Evolutionary conservation across 345 rosid species (phyloP).

Genomic region (Capsella bursapastoris): DNA sequence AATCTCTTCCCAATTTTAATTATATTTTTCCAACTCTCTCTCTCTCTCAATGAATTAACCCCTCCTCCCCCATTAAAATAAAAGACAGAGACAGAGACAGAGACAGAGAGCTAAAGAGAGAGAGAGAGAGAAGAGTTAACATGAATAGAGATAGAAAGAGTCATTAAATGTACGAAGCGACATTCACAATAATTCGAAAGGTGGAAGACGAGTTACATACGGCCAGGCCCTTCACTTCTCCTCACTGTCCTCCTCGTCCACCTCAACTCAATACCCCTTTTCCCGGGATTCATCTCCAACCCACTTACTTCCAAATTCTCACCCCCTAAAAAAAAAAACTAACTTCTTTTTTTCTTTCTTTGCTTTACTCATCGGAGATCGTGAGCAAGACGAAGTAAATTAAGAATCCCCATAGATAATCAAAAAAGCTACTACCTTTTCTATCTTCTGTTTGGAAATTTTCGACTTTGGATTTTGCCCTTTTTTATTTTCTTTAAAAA

Average conservation of each 20-base stretch:
- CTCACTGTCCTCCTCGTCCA: conserved; percentile 34
- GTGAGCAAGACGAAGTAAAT: conserved; percentile 44
- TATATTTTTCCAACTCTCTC: neutral
- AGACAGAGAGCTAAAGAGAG: neutral
- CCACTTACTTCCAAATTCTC: conserved; percentile 30
- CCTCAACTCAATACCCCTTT: conserved; percentile 28
- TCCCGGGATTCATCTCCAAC: conserved; percentile 32
- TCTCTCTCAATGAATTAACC: neutral
- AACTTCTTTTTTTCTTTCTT: neutral
- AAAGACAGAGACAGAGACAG: too few relatives aligned
- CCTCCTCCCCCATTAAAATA: too few relatives aligned
- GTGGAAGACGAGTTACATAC: conserved; percentile 58
- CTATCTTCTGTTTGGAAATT: conserved; percentile 54
- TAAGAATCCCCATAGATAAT: conserved; percentile 46
- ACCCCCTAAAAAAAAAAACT: neutral
- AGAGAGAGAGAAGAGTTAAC: conserved; percentile 16
- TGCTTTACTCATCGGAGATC: conserved; percentile 42
- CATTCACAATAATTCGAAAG: conserved; percentile 47
- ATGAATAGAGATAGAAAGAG: conserved; percentile 29
- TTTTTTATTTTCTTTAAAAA: neutral
- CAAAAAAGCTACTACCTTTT: neutral
- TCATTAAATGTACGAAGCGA: conserved; percentile 45
- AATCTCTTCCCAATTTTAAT: conserved; percentile 40
- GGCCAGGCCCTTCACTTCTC: conserved; percentile 35
- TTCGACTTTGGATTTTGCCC: conserved; percentile 25